Percentiles rank a stretch among this genome's conserved stretches.
Evolutionary conservation across 208 protist genomes (phyloP).

Genomic region (Blechomonas ayalai): DNA sequence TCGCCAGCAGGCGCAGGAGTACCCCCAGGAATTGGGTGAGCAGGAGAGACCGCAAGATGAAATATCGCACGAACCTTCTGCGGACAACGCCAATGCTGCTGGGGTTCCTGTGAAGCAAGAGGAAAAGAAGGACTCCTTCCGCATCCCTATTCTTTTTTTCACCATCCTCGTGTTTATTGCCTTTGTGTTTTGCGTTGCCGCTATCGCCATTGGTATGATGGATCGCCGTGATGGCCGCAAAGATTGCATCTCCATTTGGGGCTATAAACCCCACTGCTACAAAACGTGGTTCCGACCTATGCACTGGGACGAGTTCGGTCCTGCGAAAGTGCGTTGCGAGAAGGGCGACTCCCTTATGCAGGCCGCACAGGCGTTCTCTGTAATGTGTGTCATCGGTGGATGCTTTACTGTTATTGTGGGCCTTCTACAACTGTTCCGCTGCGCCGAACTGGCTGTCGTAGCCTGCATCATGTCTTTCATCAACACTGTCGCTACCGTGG

Average conservation of each 20-base stretch:
- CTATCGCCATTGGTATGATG: slow-evolving; percentile 42
- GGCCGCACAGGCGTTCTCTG: slow-evolving; percentile 49
- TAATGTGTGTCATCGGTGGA: slow-evolving; percentile 55
- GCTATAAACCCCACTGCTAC: slow-evolving; percentile 42
- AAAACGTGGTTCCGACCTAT: slow-evolving; percentile 41
- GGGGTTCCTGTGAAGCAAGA: slow-evolving; percentile 5
- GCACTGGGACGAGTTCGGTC: slow-evolving; percentile 20
- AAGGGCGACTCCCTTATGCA: slow-evolving; percentile 41
- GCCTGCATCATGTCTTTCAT: slow-evolving; percentile 44
- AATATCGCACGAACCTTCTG: slow-evolving; percentile 3
- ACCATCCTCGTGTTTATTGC: slow-evolving; percentile 22
- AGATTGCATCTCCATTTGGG: slow-evolving; percentile 45
- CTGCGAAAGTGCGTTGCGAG: slow-evolving; percentile 17
- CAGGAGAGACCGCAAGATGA: slow-evolving; percentile 7
- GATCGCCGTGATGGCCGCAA: slow-evolving; percentile 15
- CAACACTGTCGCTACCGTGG: slow-evolving; percentile 36
- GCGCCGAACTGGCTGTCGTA: slow-evolving; percentile 45
- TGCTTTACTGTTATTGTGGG: slow-evolving; percentile 27
- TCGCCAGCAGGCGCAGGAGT: too few relatives aligned
- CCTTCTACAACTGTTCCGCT: slow-evolving; percentile 40
- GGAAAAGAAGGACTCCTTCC: slow-evolving; percentile 6
- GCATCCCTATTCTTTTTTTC: slow-evolving; percentile 30
- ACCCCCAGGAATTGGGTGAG: too few relatives aligned
- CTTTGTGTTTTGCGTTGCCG: slow-evolving; percentile 39
- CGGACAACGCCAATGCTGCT: slow-evolving; percentile 4